phyloP scores from a whole-genome alignment of 129 eudicot species.

The Centrapalus pauciflorus region DNA sequence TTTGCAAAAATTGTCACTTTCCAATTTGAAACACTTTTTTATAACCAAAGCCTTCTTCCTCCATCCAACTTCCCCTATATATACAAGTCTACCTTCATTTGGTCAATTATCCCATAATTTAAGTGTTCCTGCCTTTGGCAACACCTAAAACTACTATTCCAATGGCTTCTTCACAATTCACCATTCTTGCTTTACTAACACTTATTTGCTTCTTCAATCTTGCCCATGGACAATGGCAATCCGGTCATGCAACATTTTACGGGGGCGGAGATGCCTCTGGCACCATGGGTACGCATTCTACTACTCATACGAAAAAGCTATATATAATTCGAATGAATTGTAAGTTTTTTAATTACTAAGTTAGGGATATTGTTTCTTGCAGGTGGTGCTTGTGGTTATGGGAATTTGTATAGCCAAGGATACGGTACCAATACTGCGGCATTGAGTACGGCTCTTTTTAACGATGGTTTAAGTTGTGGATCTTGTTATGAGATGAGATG shows the following conservation, averaged over 20 bases:
- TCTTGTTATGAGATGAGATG: slow-evolving; percentile 71
- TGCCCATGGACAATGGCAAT: slow-evolving; percentile 44
- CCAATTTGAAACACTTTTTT: neutral
- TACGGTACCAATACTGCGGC: slow-evolving; percentile 84
- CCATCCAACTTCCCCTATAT: slow-evolving; percentile 22
- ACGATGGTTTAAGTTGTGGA: slow-evolving; percentile 75
- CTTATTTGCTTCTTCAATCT: slow-evolving; percentile 23
- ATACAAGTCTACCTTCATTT: slow-evolving; percentile 19
- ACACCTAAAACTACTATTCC: slow-evolving; percentile 2
- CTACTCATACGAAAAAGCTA: too few species aligned
- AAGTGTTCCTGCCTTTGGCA: neutral
- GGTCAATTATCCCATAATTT: slow-evolving; percentile 8
- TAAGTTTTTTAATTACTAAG: neutral
- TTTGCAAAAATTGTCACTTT: slow-evolving; percentile 15
- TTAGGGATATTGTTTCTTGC: slow-evolving; percentile 9
- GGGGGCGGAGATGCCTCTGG: slow-evolving; percentile 95
- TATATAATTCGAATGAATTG: too few species aligned
- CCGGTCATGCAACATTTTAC: slow-evolving; percentile 77
- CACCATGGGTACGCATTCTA: slow-evolving; percentile 80
- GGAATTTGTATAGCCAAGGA: slow-evolving; percentile 75
- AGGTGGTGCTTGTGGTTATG: slow-evolving; percentile 96
- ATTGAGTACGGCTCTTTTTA: slow-evolving; percentile 72
- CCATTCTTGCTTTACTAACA: slow-evolving; percentile 27
- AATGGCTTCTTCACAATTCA: slow-evolving; percentile 37
- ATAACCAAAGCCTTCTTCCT: slow-evolving; percentile 6